phyloP scores from a whole-genome alignment of 495 filamentous ascomycete genomes.

The Aspergillus sparsus region DNA sequence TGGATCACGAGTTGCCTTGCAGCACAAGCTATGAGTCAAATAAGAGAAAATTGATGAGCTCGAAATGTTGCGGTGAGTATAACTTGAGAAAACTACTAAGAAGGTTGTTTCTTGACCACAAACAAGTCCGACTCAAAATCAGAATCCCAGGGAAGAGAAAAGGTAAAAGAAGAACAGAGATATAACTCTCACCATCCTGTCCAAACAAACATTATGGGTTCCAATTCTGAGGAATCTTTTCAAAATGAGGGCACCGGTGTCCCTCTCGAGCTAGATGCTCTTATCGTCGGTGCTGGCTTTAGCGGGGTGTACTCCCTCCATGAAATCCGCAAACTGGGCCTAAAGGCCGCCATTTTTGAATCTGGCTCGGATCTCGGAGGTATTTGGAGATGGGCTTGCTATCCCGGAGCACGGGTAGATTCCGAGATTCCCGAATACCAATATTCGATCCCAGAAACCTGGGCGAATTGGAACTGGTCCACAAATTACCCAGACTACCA shows the following conservation, averaged over 20 bases:
- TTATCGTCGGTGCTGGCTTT: conserved; percentile 57
- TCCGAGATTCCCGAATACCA: conserved; percentile 53
- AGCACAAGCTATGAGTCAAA: too few relatives aligned
- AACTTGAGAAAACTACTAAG: too few relatives aligned
- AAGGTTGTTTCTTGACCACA: too few relatives aligned
- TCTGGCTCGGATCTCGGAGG: conserved; percentile 49
- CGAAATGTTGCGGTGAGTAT: too few relatives aligned
- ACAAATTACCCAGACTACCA: conserved; percentile 51
- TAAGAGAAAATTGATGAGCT: too few relatives aligned
- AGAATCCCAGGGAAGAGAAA: too few relatives aligned
- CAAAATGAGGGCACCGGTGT: conserved; percentile 18
- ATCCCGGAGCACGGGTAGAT: conserved; percentile 53
- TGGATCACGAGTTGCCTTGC: too few relatives aligned
- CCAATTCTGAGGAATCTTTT: not conserved
- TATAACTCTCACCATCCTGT: too few relatives aligned
- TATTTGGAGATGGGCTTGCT: conserved; percentile 53
- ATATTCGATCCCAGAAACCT: conserved; percentile 52
- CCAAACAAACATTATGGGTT: not conserved
- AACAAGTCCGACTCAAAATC: too few relatives aligned
- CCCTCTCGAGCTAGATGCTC: conserved; percentile 44
- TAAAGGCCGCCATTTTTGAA: conserved; percentile 38
- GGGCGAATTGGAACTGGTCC: conserved; percentile 55
- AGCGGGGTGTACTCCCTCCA: conserved; percentile 40
- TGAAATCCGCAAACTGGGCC: conserved; percentile 32
- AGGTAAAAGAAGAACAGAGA: too few relatives aligned